Conservation (phyloP, 129 eudicot genomes). For the Rutidosis leptorrhynchoides region DNA sequence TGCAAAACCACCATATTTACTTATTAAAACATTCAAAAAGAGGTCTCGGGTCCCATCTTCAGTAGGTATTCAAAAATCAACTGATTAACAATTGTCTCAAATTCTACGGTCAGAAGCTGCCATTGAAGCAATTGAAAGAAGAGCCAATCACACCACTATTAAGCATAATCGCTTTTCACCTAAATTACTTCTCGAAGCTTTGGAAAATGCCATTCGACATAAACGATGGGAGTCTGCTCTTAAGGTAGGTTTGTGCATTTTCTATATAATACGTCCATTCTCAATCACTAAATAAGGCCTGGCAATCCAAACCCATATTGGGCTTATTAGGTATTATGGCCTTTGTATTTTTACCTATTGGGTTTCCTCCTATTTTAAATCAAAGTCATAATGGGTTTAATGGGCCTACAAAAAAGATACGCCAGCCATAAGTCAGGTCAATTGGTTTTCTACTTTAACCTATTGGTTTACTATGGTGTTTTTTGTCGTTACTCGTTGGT, state of each 20-base stretch:
- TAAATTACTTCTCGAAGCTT: constrained; percentile 78
- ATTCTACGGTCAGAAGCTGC: constrained; percentile 79
- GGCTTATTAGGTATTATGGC: too few relatives aligned
- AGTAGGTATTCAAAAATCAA: constrained; percentile 40
- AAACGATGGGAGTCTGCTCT: constrained; percentile 94
- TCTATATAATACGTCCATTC: too few relatives aligned
- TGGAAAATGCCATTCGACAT: constrained; percentile 54
- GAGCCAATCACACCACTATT: constrained; percentile 53
- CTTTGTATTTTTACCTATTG: too few relatives aligned
- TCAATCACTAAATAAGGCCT: too few relatives aligned
- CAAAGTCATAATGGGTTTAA: too few relatives aligned
- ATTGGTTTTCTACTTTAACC: too few relatives aligned
- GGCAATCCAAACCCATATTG: too few relatives aligned
- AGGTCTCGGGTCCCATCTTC: constrained; percentile 28
- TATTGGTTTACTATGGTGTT: too few relatives aligned
- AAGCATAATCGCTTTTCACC: constrained; percentile 69
- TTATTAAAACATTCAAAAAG: constrained; percentile 36
- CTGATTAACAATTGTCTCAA: constrained; percentile 59
- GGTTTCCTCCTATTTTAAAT: too few relatives aligned
- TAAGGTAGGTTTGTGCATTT: constrained; percentile 38
- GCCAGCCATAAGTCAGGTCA: too few relatives aligned
- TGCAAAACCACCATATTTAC: constrained; percentile 12
- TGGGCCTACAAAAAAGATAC: too few relatives aligned
- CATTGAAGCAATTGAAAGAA: constrained; percentile 61
- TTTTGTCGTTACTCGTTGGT: too few relatives aligned